Evolutionary conservation across 78 protist genomes (phyloP).

Genomic region (Dictyostelium capitatum): DNA sequence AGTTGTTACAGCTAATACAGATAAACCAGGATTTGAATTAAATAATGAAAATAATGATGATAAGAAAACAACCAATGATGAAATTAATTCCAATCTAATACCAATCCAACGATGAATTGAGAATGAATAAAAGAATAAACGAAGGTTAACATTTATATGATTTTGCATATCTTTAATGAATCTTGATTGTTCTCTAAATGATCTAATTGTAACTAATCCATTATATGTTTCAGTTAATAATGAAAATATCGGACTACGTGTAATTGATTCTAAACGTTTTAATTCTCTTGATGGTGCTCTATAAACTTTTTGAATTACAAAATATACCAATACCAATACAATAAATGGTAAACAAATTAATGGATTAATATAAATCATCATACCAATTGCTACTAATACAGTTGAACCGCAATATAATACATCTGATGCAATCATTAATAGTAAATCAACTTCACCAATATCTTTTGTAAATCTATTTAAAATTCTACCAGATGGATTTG

Average conservation of each 20-base stretch:
- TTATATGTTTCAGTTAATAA: conserved; percentile 83
- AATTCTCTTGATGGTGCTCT: conserved; percentile 83
- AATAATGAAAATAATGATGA: conserved; percentile 61
- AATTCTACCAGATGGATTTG: conserved; percentile 67
- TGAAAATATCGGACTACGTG: conserved; percentile 91
- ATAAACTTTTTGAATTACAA: conserved; percentile 80
- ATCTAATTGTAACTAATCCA: conserved; percentile 94
- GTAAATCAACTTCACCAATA: conserved; percentile 65
- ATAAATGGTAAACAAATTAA: conserved; percentile 27
- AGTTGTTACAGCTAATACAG: conserved; percentile 78
- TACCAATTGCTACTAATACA: conserved; percentile 5
- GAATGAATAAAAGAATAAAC: conserved; percentile 33
- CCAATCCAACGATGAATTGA: conserved; percentile 87
- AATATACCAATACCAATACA: conserved; percentile 44
- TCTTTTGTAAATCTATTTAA: conserved; percentile 67
- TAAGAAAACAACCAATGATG: conserved; percentile 41
- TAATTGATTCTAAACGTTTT: conserved; percentile 88
- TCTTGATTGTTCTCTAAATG: conserved; percentile 66
- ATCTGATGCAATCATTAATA: conserved; percentile 4
- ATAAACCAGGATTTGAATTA: conserved; percentile 62
- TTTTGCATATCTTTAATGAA: conserved; percentile 9
- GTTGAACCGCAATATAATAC: background rate
- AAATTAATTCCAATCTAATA: conserved; percentile 82
- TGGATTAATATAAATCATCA: conserved; percentile 26
- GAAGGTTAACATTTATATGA: conserved; percentile 30